Evolutionary conservation across 495 filamentous ascomycete genomes (phyloP), one percentile per base, ranked within the genome.

Genomic region (Tetracladium setigerum): DNA sequence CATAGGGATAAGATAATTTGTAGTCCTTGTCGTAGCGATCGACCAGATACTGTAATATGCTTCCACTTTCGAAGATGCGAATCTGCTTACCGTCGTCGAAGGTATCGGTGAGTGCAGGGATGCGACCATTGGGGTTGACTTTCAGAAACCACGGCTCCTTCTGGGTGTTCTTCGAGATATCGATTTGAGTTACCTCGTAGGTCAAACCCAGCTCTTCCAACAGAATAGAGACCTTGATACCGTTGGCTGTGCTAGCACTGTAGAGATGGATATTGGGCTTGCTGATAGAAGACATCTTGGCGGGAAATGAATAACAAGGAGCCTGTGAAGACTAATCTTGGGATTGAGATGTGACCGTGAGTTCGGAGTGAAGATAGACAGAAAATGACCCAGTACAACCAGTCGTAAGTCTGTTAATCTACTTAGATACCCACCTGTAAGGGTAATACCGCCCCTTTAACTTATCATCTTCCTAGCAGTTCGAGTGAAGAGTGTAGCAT

Each of bases 121-220:
- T 95, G 47, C 91, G 87, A 55, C 90, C 90, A 60, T 96, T 95
- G 44, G 90, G 90, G 67, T 95, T 95, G 64, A 96, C 92, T 32
- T 79, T 80, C 34, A 95, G 75, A 70, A 91, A 96, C 86, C 86
- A 94, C 1, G 68, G 73, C 47, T 74, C 72, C 53, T 92, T 95
- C 57, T 95, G 90, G 6, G 62, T 70, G 54, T 88, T 84, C 57
- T 84, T 86, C 52, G 58, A 62, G 35, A 95, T 71, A 18, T 83
- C 74, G 55, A 95, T 81, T 31, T 74, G 76, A 47, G 82, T 76
- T 30, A 80, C 71, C 56, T 78, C 73, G 54, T 88, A 91, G 35
- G 81, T 73, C 15, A 87, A 54, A 4, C 79, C 80, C 0, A 95
- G 74, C 68, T 95, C 90, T 66, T 95, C 89, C n/a, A 96, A 70